Percentiles rank a stretch among this genome's conserved stretches.
phyloP scores from a whole-genome alignment of 345 rosid species.

The Populus ilicifolia region DNA sequence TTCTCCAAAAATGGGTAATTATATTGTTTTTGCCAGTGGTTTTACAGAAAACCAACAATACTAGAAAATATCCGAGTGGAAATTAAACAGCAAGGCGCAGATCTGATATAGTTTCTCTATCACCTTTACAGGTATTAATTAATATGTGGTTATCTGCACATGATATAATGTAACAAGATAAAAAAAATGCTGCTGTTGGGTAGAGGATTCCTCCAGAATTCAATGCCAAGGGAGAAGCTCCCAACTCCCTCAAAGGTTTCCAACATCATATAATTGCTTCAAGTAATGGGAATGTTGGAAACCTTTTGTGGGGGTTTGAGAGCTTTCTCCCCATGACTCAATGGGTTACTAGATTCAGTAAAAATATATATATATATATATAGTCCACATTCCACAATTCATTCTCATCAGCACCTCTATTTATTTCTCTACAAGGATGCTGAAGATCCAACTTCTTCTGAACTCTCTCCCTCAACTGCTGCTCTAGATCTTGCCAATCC shows the following conservation, averaged over 20 bases:
- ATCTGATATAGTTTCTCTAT: neutral
- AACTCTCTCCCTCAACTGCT: conserved; percentile 52
- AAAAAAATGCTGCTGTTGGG: neutral
- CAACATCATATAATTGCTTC: neutral
- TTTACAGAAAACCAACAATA: neutral
- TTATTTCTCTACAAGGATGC: neutral
- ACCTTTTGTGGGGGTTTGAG: neutral
- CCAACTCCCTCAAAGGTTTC: conserved; percentile 6
- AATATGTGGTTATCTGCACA: neutral
- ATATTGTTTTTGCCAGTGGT: neutral
- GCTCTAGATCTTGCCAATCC: neutral
- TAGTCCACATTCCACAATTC: neutral
- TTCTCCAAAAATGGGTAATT: neutral
- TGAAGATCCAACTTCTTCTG: conserved; percentile 22
- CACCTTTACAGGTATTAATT: neutral
- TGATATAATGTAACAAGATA: neutral
- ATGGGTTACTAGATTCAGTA: neutral
- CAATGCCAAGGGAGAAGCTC: neutral
- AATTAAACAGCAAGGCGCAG: neutral
- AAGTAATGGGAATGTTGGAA: neutral
- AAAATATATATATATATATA: neutral
- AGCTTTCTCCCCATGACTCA: neutral
- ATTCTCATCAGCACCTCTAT: neutral
- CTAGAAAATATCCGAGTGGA: neutral
- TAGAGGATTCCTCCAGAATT: neutral